phyloP scores from a whole-genome alignment of 495 filamentous ascomycete genomes.

The Xylaria castorea region DNA sequence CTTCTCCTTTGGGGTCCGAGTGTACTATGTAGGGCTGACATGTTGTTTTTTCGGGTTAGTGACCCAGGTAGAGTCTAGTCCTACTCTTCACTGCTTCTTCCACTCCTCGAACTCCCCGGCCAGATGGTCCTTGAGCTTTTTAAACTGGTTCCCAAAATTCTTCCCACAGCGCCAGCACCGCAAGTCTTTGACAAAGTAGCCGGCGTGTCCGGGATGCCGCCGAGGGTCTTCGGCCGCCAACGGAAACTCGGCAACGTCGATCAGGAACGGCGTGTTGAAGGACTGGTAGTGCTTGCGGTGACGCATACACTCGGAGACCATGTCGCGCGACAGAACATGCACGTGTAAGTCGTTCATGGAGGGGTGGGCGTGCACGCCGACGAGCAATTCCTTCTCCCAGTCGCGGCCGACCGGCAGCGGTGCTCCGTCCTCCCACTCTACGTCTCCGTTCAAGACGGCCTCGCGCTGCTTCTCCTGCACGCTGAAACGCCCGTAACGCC shows the following conservation, averaged over 20 bases:
- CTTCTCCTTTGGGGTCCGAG: background rate
- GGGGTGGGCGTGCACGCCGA: conserved; percentile 85
- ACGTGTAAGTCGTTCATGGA: conserved; percentile 93
- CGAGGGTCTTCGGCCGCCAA: conserved; percentile 66
- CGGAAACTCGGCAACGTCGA: conserved; percentile 82
- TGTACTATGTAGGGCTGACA: background rate
- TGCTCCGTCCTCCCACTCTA: conserved; percentile 48
- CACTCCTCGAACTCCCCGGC: conserved; percentile 80
- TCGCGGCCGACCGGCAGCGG: conserved; percentile 73
- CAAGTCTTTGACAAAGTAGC: conserved; percentile 68
- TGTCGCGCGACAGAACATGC: conserved; percentile 81
- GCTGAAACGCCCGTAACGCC: conserved; percentile 70
- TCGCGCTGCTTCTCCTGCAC: conserved; percentile 63
- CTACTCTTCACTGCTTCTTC: conserved; percentile 65
- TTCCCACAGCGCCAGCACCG: conserved; percentile 85
- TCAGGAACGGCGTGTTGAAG: conserved; percentile 87
- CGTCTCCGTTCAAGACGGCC: conserved; percentile 62
- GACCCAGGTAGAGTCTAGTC: conserved; percentile 4
- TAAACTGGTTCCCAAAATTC: conserved; percentile 75
- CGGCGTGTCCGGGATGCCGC: conserved; percentile 58
- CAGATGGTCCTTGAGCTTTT: conserved; percentile 79
- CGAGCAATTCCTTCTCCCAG: conserved; percentile 77
- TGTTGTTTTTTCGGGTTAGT: background rate
- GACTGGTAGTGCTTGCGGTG: conserved; percentile 91
- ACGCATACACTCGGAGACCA: conserved; percentile 71